Base-by-base conservation (phyloP, 371 early-diverging fungal species). In the Lichtheimia corymbifera region DNA sequence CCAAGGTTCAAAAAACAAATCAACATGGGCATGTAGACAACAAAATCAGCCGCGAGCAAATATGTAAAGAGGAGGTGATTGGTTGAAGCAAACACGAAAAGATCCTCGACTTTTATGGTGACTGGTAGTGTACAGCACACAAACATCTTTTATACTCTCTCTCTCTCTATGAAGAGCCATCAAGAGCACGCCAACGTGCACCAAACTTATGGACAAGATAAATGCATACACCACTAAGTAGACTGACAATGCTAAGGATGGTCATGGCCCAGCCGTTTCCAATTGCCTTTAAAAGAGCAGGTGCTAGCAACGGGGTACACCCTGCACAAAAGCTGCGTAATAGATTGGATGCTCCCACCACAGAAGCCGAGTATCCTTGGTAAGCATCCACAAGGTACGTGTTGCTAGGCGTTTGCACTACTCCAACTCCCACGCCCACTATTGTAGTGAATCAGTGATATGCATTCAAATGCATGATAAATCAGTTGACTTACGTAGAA, bases 261-360 rank as follows among this genome's bases (percentile, higher is more conserved):
- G 82, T 79, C 66, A 75, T 62, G 5, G 77, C 71, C 77, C 75
- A 79, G n/a, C 82, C 82, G 64, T 75, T 74, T 1, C 82, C 82
- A 6, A 79, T 70, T 0, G 58, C 13, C 2, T 45, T 59, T 7
- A 75, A 57, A 42, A 79, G 57, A 11, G 62, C 60, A 3, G 78
- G 76, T 5, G 79, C 79, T 17, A 79, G 59, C 11, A 82, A 59
- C 14, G 79, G 82, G 2, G 74, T 79, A 18, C 53, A 64, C 0
- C 72, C 76, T 11, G 77, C 82, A 28, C 68, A 72, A 2, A 72
- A 64, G 15, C 77, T 70, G 44, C 82, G 63, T 50, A 82, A 58
- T 4, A 82, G 51, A 47, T 79, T 82, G 12, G 73, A 69, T 3
- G 74, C 71, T 14, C 82, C 71, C 50, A 79, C 71, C 0, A 70